A percentile compares a stretch with the other conserved stretches of the same genome.
Evolutionary conservation across 768 basidiomycete species (phyloP).

Genomic region (Calocera cornea): DNA sequence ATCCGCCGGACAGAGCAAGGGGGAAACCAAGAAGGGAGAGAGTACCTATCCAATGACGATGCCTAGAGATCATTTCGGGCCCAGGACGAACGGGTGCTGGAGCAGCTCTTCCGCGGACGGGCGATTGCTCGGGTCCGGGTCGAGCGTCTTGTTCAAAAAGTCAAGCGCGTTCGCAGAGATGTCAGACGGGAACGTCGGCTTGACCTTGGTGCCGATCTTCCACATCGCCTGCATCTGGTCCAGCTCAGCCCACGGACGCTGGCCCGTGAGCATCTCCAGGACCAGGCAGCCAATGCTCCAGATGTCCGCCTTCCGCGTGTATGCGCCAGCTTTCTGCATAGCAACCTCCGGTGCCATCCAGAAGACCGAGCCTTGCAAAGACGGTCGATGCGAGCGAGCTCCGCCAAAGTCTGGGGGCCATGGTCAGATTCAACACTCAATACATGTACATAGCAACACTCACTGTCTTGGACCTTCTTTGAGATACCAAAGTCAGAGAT

Average conservation of each 20-base stretch:
- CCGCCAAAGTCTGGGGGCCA: constrained; percentile 22
- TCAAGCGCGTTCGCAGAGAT: constrained; percentile 79
- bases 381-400: constrained; percentile 64
- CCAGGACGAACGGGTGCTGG: constrained; percentile 56
- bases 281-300: constrained; percentile 94
- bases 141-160: constrained; percentile 77
- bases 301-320: constrained; percentile 86
- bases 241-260: constrained; percentile 89
- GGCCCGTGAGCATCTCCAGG: constrained; percentile 93
- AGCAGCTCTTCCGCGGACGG: constrained; percentile 68
- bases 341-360: constrained; percentile 99
- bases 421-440: neutral
- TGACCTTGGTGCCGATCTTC: constrained; percentile 89
- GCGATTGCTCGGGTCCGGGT: constrained; percentile 64
- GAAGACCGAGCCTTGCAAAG: constrained; percentile 93
- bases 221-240: constrained; percentile 99
- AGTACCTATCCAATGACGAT: constrained; percentile 12
- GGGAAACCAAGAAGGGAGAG: constrained; percentile 18
- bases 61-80: constrained; percentile 12
- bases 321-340: constrained; percentile 61
- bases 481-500: constrained; percentile 96
- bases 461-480: constrained; percentile 93
- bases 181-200: constrained; percentile 79
- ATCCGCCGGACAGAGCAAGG: constrained; percentile 6
- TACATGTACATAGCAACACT: constrained; percentile 28